Evolutionary conservation across 202 grass and related monocot species (phyloP), one percentile per base, ranked within the genome.

Genomic region (Alloteropsis angusta): DNA sequence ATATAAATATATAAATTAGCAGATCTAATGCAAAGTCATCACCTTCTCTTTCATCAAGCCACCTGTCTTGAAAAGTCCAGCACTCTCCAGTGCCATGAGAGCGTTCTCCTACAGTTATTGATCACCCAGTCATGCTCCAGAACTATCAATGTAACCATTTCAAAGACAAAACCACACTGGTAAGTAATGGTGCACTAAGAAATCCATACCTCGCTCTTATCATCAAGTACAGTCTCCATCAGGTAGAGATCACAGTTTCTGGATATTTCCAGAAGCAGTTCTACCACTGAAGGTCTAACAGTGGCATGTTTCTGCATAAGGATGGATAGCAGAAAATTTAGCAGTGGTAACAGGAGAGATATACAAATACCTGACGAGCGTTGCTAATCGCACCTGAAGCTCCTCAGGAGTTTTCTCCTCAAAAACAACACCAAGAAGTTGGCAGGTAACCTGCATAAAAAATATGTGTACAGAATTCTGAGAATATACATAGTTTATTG

Each of bases 21-120:
- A 80, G 16, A 50, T 66, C 42, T n/a, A 56, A 68, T 30, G 12
- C 49, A 8, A 62, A 66, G 12, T 57, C 6, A 9, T 75, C 84
- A 99, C 96, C 96, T 99, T 99, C 47, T 99, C 96, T 84, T 99
- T 89, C 72, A 91, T 85, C 85, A 95, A 85, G 47, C 82, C 79
- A 77, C 90, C 88, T 19, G 47, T 36, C 9, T 22, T 80, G 45
- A 99, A 99, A 84, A 96, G 60, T 42, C 96, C 96, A 45, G 92
- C 84, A 63, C 36, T 84, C 82, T 99, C 90, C 65, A 99, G 70
- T 25, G 96, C 88, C 35, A 63, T 82, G 60, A 99, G 72, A 77
- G 88, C 76, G 25, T 84, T 92, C 57, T 91, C 90, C 96, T 99
- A 83, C 36, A 83, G 76, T 68, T 53, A 76, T 47, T 2, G 25